phyloP scores from a whole-genome alignment of 176 grass and related monocot genomes.

The Saccharum spontaneum region DNA sequence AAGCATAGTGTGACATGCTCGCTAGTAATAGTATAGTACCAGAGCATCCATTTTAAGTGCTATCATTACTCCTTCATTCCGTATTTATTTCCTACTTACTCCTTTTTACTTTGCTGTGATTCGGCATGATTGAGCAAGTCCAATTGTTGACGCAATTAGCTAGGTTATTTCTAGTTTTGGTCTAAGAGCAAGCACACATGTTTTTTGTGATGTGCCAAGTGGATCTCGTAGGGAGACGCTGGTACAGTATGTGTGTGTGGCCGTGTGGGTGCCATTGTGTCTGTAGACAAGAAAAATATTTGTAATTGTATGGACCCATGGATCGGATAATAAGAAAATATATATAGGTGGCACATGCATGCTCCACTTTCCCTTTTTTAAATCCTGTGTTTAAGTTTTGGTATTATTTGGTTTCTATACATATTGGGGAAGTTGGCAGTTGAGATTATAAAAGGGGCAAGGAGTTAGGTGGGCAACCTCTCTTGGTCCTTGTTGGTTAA shows the following conservation, averaged over 20 bases:
- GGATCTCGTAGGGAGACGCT: slow-evolving; percentile 7
- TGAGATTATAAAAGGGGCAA: slow-evolving; percentile 23
- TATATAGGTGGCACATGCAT: neutral
- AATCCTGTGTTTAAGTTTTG: neutral
- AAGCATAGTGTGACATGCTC: slow-evolving; percentile 3
- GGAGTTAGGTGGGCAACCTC: slow-evolving; percentile 27
- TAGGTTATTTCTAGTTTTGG: slow-evolving; percentile 19
- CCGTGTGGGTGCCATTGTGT: slow-evolving; percentile 11
- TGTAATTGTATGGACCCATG: slow-evolving; percentile 9
- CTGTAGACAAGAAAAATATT: slow-evolving; percentile 20
- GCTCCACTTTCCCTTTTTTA: slow-evolving; percentile 12
- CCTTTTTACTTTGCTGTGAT: neutral
- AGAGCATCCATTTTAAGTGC: neutral
- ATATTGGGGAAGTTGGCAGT: slow-evolving; percentile 27
- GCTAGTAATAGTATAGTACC: neutral
- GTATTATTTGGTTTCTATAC: neutral
- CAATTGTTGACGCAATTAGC: slow-evolving; percentile 21
- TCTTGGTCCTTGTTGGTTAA: neutral
- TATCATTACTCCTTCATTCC: slow-evolving; percentile 14
- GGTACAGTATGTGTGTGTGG: neutral
- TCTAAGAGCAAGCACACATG: slow-evolving; percentile 24
- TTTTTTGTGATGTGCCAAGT: slow-evolving; percentile 11
- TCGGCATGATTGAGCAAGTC: slow-evolving; percentile 8
- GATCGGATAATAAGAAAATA: slow-evolving; percentile 13
- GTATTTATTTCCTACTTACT: neutral